These are phyloP conservation scores for Dioszegia aurantiaca DNA, from an alignment of 768 basidiomycete species.

Conservation along the genomic window DNA sequence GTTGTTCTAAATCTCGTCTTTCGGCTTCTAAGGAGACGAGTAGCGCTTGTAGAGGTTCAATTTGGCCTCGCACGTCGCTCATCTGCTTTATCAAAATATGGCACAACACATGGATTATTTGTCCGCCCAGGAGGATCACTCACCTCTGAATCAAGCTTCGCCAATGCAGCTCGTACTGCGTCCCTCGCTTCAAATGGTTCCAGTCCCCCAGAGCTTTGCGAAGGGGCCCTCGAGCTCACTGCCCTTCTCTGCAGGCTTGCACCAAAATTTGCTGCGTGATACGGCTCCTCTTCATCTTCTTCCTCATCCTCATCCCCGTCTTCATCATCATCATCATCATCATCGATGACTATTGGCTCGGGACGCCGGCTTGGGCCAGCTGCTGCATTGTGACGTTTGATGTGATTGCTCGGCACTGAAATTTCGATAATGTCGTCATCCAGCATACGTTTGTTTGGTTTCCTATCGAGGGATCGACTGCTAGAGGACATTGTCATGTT, in stretches of 20 bases:
- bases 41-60: constrained; percentile 39
- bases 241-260: neutral
- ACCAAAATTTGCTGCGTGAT: neutral
- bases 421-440: neutral
- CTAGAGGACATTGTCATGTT: no score
- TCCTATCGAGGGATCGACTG: neutral
- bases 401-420: neutral
- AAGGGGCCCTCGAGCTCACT: neutral
- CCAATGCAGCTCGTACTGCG: constrained; percentile 23
- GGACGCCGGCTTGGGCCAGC: neutral
- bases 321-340: constrained; percentile 2
- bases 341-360: constrained; percentile 2
- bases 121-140: no score
- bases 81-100: constrained; percentile 27
- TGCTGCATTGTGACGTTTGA: neutral
- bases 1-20: constrained; percentile 23
- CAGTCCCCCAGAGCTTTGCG: neutral
- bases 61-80: constrained; percentile 33
- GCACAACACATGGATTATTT: no score
- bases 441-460: neutral
- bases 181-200: constrained; percentile 27
- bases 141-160: constrained; percentile 40
- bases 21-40: constrained; percentile 32
- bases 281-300: constrained; percentile 1
- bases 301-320: constrained; percentile 6